These are phyloP conservation scores for Erysimum pusillum DNA, from an alignment of 441 rosid genomes.

Conservation along the genomic window DNA sequence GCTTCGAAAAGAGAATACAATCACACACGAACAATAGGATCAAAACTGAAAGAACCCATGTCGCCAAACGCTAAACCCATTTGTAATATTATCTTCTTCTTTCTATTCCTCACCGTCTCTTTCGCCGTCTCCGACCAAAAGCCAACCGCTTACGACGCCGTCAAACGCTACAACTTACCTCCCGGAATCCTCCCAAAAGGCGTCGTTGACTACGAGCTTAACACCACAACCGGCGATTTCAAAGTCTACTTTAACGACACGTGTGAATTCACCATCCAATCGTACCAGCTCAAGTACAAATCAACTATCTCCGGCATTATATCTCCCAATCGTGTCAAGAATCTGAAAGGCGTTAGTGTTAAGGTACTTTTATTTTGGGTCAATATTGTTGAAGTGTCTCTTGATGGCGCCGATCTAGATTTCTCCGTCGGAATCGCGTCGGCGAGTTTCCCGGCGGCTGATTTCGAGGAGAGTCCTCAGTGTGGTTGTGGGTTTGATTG, in stretches of 20 bases:
- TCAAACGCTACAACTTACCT: slow-evolving; percentile 57
- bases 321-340: slow-evolving; percentile 52
- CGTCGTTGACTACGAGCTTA: slow-evolving; percentile 58
- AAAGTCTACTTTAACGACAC: slow-evolving; percentile 60
- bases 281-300: slow-evolving; percentile 65
- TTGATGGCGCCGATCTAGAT: slow-evolving; percentile 55
- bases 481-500: slow-evolving; percentile 88
- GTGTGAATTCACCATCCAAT: slow-evolving; percentile 65
- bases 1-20: slow-evolving; percentile 8
- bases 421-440: slow-evolving; percentile 83
- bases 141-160: slow-evolving; percentile 59
- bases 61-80: slow-evolving; percentile 28
- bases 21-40: slow-evolving; percentile 21
- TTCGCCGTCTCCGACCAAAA: slow-evolving; percentile 18
- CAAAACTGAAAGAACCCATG: slow-evolving; percentile 22
- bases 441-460: slow-evolving; percentile 61
- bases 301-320: slow-evolving; percentile 62
- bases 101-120: slow-evolving; percentile 3
- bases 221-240: slow-evolving; percentile 59
- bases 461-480: slow-evolving; percentile 70
- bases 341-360: slow-evolving; percentile 71
- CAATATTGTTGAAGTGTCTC: slow-evolving; percentile 66
- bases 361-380: slow-evolving; percentile 77
- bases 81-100: background rate
- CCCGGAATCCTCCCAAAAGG: slow-evolving; percentile 72